Evolutionary conservation across 2,329 filamentous ascomycete genomes (phyloP).

Genomic region (Fusarium buxicola): DNA sequence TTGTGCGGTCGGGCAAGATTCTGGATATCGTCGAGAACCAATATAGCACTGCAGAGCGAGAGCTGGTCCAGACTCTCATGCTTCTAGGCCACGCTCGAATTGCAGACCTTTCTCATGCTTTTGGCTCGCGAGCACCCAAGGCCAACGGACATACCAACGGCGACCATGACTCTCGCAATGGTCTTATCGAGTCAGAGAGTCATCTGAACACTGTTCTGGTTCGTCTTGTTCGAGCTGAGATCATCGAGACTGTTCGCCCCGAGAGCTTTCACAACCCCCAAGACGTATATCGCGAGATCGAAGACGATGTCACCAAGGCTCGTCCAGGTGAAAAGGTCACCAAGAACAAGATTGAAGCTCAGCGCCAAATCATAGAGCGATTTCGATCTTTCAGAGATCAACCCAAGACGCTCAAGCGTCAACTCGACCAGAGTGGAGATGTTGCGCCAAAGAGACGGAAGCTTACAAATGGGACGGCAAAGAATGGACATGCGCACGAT

Average conservation of each 20-base stretch:
- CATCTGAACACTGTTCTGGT: constrained; percentile 64
- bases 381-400: constrained; percentile 66
- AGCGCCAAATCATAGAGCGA: constrained; percentile 64
- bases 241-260: constrained; percentile 72
- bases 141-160: constrained; percentile 52
- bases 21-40: constrained; percentile 78
- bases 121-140: constrained; percentile 55
- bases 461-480: constrained; percentile 60
- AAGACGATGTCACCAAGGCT: constrained; percentile 69
- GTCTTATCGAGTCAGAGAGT: constrained; percentile 57
- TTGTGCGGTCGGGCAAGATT: constrained; percentile 85
- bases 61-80: constrained; percentile 80
- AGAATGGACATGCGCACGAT: constrained; percentile 44
- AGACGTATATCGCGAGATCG: constrained; percentile 71
- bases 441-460: constrained; percentile 64
- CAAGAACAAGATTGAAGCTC: constrained; percentile 74
- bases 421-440: constrained; percentile 58
- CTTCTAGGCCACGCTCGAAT: constrained; percentile 82
- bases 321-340: constrained; percentile 56
- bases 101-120: constrained; percentile 75
- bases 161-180: constrained; percentile 47
- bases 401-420: constrained; percentile 62
- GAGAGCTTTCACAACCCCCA: constrained; percentile 70
- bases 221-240: constrained; percentile 71
- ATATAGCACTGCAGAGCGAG: constrained; percentile 79